Evolutionary conservation across 768 basidiomycete genomes (phyloP), one percentile per base, ranked within the genome.

Genomic region (Ephemerocybe angulata): DNA sequence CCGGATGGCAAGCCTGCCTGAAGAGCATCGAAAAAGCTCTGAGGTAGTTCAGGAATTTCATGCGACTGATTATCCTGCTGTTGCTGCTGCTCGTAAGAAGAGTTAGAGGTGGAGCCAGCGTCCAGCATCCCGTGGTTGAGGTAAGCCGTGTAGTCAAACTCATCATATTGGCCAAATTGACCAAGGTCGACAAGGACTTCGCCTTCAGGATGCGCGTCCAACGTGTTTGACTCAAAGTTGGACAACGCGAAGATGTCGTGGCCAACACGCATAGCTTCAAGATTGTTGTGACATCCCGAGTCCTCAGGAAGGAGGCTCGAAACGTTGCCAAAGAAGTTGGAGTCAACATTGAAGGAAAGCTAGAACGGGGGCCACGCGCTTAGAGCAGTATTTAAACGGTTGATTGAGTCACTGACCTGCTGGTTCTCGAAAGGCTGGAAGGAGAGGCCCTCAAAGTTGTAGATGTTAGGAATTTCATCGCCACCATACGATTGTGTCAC

Each of bases 281-380:
- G 15, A 17, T 3, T 17, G 5, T 48, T 25, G 46, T 21, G 46
- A 48, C 27, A 25, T 15, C 30, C 22, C 2, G 46, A 48, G 15
- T 21, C 46, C 1, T 15, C 21, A 15, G 12, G 13, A 1, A 28
- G 19, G 1, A 48, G 46, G 27, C 24, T 28, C 17, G 21, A 17
- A 24, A 48, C 21, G 24, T 11, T 44, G 11, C 19, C 47, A 29
- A 50, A 42, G 21, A 50, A 30, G 5, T 50, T 33, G 10, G 21
- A 19, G 25, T 43, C 24, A 28, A 55, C 37, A n/a, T 49, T 17
- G 37, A 55, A 55, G 12, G 13, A 27, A 24, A 55, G 30, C 54
- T 54, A 27, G 21, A 46, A 44, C 28, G 25, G 25, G n/a, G n/a
- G n/a, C n/a, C n/a, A n/a, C n/a, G n/a, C n/a, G n/a, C n/a, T n/a